Base-by-base conservation (phyloP, 2,329 filamentous ascomycete genomes). In the Hypoxylon rubiginosum region DNA sequence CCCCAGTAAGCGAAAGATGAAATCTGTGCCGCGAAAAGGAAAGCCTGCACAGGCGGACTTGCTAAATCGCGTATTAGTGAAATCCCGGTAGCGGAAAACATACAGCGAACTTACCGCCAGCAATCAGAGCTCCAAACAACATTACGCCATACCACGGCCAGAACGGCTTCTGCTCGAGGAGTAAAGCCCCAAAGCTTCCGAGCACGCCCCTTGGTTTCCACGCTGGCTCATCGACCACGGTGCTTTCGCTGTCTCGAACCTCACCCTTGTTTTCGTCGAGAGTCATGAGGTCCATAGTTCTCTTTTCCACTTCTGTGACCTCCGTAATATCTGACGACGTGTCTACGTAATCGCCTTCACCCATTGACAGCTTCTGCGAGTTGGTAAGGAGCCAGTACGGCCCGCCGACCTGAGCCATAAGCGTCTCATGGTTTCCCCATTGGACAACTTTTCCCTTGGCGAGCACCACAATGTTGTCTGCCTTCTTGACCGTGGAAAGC, bases 361-460 rank as follows among this genome's bases (percentile, higher is more conserved):
- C 83, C 19, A 88, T 81, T 0, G 82, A 83, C 5, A 90, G 78
- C 36, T 84, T 80, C 67, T 91, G 88, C 0, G 88, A 88, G 62
- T 86, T 81, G 1, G 93, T 91, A 6, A 94, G 84, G 2, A 85
- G 83, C 56, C 84, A 85, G 71, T 94, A 95, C 21, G 91, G 83
- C 0, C 91, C 88, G 1, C 82, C 82, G 5, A 88, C 81, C 19
- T 84, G 80, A 0, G 82, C 77, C 19, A 97, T 83, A 0, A 97
- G 84, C 51, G 86, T 85, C 10, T 93, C 87, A 68, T 97, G 93
- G 0, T 86, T 93, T 0, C 93, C 93, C 73, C 90, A 83, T 76
- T 97, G 92, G 7, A 91, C 84, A 0, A 93, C 86, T 54, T 85
- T 81, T 2, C 93, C 93, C 72, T 90, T 78, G 11, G 76, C 72